Conservation (phyloP, 2,329 filamentous ascomycete genomes). For the Phyllosticta ampelicida region DNA sequence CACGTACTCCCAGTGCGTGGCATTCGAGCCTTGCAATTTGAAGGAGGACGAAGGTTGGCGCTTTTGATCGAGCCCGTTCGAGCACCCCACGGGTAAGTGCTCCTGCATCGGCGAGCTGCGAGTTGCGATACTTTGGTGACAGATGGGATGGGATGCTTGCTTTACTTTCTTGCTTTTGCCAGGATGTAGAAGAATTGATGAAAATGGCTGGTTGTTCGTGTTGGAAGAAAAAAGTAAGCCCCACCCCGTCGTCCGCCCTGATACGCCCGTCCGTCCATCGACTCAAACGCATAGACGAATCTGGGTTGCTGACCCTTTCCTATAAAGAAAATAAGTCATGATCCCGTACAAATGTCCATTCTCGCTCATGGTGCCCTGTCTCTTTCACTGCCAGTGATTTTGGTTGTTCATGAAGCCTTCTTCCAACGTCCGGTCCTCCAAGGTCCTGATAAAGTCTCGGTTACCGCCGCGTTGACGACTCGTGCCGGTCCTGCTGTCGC, state of each 20-base stretch:
- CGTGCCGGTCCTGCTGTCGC: slow-evolving; percentile 59
- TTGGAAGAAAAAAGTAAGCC: background rate
- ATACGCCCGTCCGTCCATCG: background rate
- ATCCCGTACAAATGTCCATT: background rate
- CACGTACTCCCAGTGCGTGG: too few species aligned
- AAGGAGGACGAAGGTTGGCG: too few species aligned
- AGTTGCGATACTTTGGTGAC: too few species aligned
- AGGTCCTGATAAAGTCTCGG: slow-evolving; percentile 83
- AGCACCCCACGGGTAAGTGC: too few species aligned
- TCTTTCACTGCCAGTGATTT: slow-evolving; percentile 55
- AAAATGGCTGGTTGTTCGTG: too few species aligned
- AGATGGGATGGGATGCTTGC: too few species aligned
- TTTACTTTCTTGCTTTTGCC: too few species aligned
- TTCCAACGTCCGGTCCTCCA: slow-evolving; percentile 89
- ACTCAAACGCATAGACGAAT: background rate
- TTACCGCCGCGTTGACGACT: slow-evolving; percentile 43
- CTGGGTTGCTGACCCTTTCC: background rate
- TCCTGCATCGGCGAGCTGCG: too few species aligned
- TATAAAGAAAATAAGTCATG: background rate
- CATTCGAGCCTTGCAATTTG: too few species aligned
- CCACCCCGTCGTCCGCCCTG: background rate
- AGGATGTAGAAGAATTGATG: background rate
- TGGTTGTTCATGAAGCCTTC: slow-evolving; percentile 69
- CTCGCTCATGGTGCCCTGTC: background rate
- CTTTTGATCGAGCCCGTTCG: too few species aligned